Percentiles rank a stretch among this genome's conserved stretches.
Evolutionary conservation across 1,284 basidiomycete species (phyloP).

Genomic region (Trichosporon sp.): DNA sequence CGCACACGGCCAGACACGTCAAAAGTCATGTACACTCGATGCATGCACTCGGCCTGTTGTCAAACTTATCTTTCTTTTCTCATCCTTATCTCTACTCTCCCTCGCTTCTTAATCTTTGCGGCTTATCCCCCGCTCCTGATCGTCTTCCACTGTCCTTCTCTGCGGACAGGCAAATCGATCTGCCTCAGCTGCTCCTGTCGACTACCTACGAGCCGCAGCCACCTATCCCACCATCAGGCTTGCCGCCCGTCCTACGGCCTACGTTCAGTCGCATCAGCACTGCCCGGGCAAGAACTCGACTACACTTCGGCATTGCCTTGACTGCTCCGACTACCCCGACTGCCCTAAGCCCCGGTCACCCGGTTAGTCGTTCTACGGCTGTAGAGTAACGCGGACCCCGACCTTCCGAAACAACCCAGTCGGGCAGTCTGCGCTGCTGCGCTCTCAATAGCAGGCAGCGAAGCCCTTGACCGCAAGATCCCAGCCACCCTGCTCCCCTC

Average conservation of each 20-base stretch:
- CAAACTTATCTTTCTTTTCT: not conserved
- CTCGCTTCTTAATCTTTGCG: not conserved
- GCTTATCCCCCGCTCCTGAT: too few relatives aligned
- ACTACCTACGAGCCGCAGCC: too few relatives aligned
- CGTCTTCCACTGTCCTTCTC: too few relatives aligned
- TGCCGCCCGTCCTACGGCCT: too few relatives aligned
- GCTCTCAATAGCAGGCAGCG: not conserved
- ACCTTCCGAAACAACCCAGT: not conserved
- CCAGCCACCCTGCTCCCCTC: too few relatives aligned
- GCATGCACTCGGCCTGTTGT: too few relatives aligned
- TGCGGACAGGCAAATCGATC: too few relatives aligned
- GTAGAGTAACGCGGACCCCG: not conserved
- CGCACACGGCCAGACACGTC: not conserved
- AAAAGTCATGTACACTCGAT: not conserved
- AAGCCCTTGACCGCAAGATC: not conserved
- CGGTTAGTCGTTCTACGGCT: not conserved
- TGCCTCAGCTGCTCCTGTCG: too few relatives aligned
- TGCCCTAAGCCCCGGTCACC: not conserved
- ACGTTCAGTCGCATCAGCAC: too few relatives aligned
- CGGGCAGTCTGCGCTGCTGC: not conserved
- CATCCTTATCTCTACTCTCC: not conserved
- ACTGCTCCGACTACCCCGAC: not conserved
- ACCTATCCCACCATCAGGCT: too few relatives aligned
- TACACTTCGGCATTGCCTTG: too few relatives aligned
- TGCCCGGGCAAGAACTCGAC: too few relatives aligned